Conservation (phyloP, 768 basidiomycete species). For the Mycena vitilis region DNA sequence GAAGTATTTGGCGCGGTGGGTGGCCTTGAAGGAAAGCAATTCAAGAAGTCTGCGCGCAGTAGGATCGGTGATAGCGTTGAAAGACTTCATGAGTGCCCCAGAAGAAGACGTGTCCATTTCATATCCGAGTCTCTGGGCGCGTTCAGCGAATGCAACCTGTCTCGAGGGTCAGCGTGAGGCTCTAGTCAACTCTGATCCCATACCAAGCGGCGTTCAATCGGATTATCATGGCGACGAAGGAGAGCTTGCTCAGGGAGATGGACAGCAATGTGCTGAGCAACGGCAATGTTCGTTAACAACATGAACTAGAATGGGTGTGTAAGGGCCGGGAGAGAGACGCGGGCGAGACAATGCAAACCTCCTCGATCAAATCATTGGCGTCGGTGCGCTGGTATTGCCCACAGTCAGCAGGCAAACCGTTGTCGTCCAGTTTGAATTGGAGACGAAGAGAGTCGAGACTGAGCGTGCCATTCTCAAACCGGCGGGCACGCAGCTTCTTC, state of each 20-base stretch:
- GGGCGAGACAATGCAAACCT: conserved; percentile 63
- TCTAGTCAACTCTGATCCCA: conserved; percentile 36
- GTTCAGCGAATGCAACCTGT: conserved; percentile 81
- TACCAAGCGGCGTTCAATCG: conserved; percentile 91
- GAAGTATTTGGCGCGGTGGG: conserved; percentile 96
- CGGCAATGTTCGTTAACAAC: conserved; percentile 89
- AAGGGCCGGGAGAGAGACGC: conserved; percentile 20
- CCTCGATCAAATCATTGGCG: conserved; percentile 87
- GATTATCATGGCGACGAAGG: conserved; percentile 92
- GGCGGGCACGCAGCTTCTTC: conserved; percentile 73
- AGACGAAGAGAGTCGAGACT: conserved; percentile 76
- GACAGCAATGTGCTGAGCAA: conserved; percentile 93
- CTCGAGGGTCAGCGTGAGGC: conserved; percentile 31
- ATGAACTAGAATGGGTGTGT: conserved; percentile 73
- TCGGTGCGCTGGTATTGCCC: conserved; percentile 70
- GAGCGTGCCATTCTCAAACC: conserved; percentile 86
- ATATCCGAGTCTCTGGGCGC: conserved; percentile 87
- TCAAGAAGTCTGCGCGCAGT: conserved; percentile 84
- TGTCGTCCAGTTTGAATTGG: conserved; percentile 82
- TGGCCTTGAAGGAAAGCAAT: conserved; percentile 89
- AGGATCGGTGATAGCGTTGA: conserved; percentile 78
- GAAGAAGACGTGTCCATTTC: conserved; percentile 84
- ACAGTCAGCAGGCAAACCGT: conserved; percentile 85
- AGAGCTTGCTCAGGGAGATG: conserved; percentile 97
- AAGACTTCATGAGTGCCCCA: conserved; percentile 85